These are phyloP conservation scores for Madurella fahalii DNA, from an alignment of 2,329 filamentous ascomycete genomes.

Conservation along the genomic window DNA sequence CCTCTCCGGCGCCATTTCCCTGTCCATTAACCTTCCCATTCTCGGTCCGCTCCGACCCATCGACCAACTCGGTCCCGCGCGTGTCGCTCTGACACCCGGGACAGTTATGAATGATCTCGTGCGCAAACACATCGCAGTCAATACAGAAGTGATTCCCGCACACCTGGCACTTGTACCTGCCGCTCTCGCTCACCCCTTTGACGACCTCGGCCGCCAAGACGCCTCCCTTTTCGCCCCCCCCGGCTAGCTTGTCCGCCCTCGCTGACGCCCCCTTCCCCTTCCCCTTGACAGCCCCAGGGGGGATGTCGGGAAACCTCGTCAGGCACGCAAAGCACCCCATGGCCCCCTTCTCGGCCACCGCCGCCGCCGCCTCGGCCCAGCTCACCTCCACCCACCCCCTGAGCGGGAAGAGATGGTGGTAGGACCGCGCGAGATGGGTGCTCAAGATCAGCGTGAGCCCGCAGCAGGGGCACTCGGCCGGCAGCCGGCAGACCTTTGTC, in stretches of 20 bases:
- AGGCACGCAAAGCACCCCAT: slow-evolving; percentile 74
- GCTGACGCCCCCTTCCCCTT: slow-evolving; percentile 17
- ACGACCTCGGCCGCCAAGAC: slow-evolving; percentile 21
- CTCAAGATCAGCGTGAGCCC: slow-evolving; percentile 89
- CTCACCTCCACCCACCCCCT: slow-evolving; percentile 87
- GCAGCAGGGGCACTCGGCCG: slow-evolving; percentile 87
- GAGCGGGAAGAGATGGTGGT: slow-evolving; percentile 87
- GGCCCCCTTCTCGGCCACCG: slow-evolving; percentile 34
- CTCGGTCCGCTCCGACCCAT: slow-evolving; percentile 10
- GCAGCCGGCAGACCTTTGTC: slow-evolving; percentile 83
- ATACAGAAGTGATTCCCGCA: slow-evolving; percentile 94
- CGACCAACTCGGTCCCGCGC: slow-evolving; percentile 22
- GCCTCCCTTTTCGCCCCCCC: not conserved
- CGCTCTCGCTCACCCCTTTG: slow-evolving; percentile 76
- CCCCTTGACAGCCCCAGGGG: slow-evolving; percentile 20
- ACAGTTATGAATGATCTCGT: slow-evolving; percentile 93
- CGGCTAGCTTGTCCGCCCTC: slow-evolving; percentile 13
- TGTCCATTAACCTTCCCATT: slow-evolving; percentile 16
- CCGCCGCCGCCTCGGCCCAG: slow-evolving; percentile 64
- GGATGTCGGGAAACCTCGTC: slow-evolving; percentile 59
- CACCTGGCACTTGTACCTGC: slow-evolving; percentile 82
- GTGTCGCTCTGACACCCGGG: slow-evolving; percentile 72
- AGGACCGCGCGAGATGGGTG: slow-evolving; percentile 87
- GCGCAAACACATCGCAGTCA: slow-evolving; percentile 92
- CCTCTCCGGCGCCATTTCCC: not conserved